A percentile compares a stretch with the other conserved stretches of the same genome.
Evolutionary conservation across 768 basidiomycete genomes (phyloP).

Genomic region (Auricularia auricula-judae): DNA sequence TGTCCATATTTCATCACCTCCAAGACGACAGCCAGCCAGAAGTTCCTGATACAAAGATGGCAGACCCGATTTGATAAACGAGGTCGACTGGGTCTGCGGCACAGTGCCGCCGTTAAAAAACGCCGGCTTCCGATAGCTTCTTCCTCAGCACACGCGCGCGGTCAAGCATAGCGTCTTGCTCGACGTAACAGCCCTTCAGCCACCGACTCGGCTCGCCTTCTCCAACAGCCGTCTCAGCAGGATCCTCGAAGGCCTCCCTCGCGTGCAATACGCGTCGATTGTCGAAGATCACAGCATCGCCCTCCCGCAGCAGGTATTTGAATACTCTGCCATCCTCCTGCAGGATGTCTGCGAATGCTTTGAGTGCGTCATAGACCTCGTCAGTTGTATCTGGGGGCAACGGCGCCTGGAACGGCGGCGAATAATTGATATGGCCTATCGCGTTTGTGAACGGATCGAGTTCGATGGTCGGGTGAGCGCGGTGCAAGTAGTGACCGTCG

Average conservation of each 20-base stretch:
- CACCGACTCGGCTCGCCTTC: slow-evolving; percentile 58
- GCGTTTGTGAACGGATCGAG: slow-evolving; percentile 25
- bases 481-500: slow-evolving; percentile 72
- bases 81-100: too few relatives aligned
- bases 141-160: slow-evolving; percentile 7
- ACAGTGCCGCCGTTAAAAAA: too few relatives aligned
- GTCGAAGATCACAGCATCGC: slow-evolving; percentile 85
- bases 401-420: slow-evolving; percentile 90
- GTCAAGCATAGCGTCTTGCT: slow-evolving; percentile 46
- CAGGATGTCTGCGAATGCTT: slow-evolving; percentile 46
- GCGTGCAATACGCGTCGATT: slow-evolving; percentile 87
- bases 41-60: too few relatives aligned
- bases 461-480: slow-evolving; percentile 66
- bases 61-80: too few relatives aligned
- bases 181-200: slow-evolving; percentile 67
- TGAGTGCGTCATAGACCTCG: slow-evolving; percentile 52
- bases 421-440: slow-evolving; percentile 74
- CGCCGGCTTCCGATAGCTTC: background rate
- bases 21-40: too few relatives aligned
- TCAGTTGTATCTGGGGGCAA: slow-evolving; percentile 42
- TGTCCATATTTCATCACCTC: too few relatives aligned
- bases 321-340: slow-evolving; percentile 41
- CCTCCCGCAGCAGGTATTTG: slow-evolving; percentile 61
- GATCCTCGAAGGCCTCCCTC: slow-evolving; percentile 59
- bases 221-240: slow-evolving; percentile 15